Evolutionary conservation across 768 basidiomycete genomes (phyloP).

Genomic region (Mycena albidolilacea): DNA sequence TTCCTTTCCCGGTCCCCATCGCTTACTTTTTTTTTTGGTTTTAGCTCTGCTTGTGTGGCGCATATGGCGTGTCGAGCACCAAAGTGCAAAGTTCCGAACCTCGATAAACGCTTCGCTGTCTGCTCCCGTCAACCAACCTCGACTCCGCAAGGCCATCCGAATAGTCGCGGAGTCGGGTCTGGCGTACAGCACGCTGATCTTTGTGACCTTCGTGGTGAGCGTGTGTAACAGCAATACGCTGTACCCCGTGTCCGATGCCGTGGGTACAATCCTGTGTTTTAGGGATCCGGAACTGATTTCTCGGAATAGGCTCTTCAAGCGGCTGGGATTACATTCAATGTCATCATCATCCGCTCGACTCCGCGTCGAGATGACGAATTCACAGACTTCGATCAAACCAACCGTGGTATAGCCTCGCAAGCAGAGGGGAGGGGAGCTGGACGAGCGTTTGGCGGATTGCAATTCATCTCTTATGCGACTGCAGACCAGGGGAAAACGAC

Average conservation of each 20-base stretch:
- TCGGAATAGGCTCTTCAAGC: constrained; percentile 3
- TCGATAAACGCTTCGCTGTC: background rate
- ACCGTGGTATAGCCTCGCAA: background rate
- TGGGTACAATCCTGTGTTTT: background rate
- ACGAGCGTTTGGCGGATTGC: background rate
- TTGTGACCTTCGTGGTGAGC: background rate
- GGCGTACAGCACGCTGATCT: constrained; percentile 2
- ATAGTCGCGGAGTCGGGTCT: background rate
- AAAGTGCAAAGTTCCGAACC: background rate
- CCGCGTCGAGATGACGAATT: background rate
- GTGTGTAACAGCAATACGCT: background rate
- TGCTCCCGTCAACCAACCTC: constrained; percentile 1
- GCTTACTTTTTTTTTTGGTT: background rate
- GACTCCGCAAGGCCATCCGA: background rate
- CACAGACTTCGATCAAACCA: background rate
- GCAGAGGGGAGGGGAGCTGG: background rate
- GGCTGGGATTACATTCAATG: background rate
- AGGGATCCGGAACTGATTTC: background rate
- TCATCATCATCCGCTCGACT: background rate
- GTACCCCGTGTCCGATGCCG: background rate
- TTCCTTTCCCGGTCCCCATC: background rate
- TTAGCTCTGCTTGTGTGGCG: constrained; percentile 4
- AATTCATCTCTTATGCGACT: background rate
- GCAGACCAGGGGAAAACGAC: constrained; percentile 1
- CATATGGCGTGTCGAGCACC: constrained; percentile 10